Evolutionary conservation across 2,329 filamentous ascomycete genomes (phyloP).

Genomic region (Parascedosporium putredinis): DNA sequence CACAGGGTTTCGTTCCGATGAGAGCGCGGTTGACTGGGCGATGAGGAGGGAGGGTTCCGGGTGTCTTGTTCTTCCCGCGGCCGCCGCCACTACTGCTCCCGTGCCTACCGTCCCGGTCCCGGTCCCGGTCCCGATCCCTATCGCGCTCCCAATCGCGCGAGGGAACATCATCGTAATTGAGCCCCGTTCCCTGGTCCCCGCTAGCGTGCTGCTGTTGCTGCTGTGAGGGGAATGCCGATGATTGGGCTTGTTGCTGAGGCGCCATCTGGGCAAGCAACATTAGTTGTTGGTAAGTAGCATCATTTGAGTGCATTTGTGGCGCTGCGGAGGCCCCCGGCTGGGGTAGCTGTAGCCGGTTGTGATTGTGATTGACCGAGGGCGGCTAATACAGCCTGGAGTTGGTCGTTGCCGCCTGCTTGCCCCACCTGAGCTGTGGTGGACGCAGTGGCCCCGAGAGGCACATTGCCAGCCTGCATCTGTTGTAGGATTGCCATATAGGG

Average conservation of each 20-base stretch:
- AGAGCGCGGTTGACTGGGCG: slow-evolving; percentile 42
- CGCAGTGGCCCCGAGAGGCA: slow-evolving; percentile 8
- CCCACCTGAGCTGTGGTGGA: slow-evolving; percentile 13
- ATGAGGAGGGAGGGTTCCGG: slow-evolving; percentile 28
- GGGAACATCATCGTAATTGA: slow-evolving; percentile 7
- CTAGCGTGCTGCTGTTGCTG: not conserved
- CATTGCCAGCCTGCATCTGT: slow-evolving; percentile 7
- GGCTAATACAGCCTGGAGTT: slow-evolving; percentile 33
- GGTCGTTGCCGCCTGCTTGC: slow-evolving; percentile 19
- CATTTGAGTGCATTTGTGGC: slow-evolving; percentile 24
- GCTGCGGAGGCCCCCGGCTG: slow-evolving; percentile 13
- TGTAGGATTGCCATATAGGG: slow-evolving; percentile 9
- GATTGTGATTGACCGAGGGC: slow-evolving; percentile 28
- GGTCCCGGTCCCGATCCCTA: slow-evolving; percentile 20
- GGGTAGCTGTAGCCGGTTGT: slow-evolving; percentile 10
- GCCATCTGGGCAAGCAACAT: slow-evolving; percentile 28
- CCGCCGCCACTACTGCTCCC: slow-evolving; percentile 10
- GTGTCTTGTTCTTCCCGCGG: slow-evolving; percentile 17
- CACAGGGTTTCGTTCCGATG: slow-evolving; percentile 58
- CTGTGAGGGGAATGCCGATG: slow-evolving; percentile 12
- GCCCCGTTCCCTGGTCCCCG: not conserved
- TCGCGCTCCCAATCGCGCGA: slow-evolving; percentile 16
- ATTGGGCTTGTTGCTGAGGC: slow-evolving; percentile 20
- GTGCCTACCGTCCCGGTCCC: slow-evolving; percentile 19
- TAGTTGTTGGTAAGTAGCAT: slow-evolving; percentile 29